Conservation (phyloP, 208 protist genomes). For the Acanthamoeba sp. region DNA sequence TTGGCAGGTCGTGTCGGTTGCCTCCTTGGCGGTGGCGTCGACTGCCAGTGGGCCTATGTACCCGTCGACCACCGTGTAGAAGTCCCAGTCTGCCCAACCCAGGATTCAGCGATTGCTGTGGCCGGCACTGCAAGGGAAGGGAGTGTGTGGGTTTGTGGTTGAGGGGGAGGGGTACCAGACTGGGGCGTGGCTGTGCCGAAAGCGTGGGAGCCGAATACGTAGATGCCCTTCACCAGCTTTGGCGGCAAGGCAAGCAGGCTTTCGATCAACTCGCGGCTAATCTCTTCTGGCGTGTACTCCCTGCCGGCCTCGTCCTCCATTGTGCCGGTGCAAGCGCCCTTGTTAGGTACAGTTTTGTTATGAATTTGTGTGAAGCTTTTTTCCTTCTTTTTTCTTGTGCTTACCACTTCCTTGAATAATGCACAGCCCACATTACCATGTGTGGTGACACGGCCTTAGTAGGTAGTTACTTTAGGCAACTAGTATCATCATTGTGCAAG, state of each 20-base stretch:
- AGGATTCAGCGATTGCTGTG: too few species aligned
- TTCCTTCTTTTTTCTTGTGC: too few species aligned
- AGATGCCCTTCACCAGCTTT: background rate
- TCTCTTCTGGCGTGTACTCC: background rate
- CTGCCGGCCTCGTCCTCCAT: background rate
- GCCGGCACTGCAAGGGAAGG: background rate
- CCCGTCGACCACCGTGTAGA: constrained; percentile 5
- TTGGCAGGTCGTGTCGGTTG: background rate
- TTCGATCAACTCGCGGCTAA: background rate
- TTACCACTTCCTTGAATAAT: too few species aligned
- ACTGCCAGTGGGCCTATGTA: background rate
- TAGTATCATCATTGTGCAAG: too few species aligned
- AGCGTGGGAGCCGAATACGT: background rate
- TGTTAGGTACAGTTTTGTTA: too few species aligned
- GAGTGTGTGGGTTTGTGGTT: too few species aligned
- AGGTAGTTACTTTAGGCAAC: too few species aligned
- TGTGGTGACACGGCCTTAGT: too few species aligned
- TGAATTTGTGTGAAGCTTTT: too few species aligned
- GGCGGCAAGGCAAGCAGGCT: background rate
- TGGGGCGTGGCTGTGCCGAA: constrained; percentile 29
- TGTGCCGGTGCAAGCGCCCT: too few species aligned
- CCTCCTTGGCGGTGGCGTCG: background rate
- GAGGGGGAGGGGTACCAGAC: background rate
- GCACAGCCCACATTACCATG: too few species aligned
- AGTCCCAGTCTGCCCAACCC: constrained; percentile 46